Base-by-base conservation (phyloP, 2,329 filamentous ascomycete species). In the Penicillium thymicola region DNA sequence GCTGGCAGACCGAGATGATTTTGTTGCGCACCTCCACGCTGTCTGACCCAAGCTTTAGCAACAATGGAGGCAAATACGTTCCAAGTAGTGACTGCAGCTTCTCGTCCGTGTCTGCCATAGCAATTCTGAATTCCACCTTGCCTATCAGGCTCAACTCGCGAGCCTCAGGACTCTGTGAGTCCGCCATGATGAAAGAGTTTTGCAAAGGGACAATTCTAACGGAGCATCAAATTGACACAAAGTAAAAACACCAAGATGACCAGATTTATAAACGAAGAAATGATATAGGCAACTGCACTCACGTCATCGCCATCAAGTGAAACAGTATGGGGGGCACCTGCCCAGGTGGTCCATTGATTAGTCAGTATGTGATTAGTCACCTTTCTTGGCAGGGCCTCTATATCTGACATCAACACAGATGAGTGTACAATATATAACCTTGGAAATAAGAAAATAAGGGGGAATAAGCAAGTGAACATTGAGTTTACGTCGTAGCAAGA, bases 1-100 rank as follows among this genome's bases (percentile, higher is more conserved):
- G 88, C 70, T 89, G 85, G 69, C 87, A 89, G 61, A 89, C 81
- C 28, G 85, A 80, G 58, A 89, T 85, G 62, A 89, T 84, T 77
- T 93, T 94, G 66, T 88, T 88, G 66, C 93, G 85, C 28, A 97
- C 94, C 43, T 85, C 81, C 49, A 85, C 82, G 75, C 92, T 85
- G 25, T 91, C 89, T 46, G 92, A 97, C 32, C 83, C 86, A 32
- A 95, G 85, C 72, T 97, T 97, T 56, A 97, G 81, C 3, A 99
- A 82, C 11, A 97, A 77, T 0, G 93, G 89, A 4, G 89, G 79
- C 27, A 99, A 80, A 69, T 93, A 97, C 41, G 84, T 86, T 67
- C 89, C 85, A 18, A 99, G 81, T 16, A 94, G 79, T 25, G 85
- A 78, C 71, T 93, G 85, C 1, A 99, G 83, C 76, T 93, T 95